Conservation (phyloP, 2,329 filamentous ascomycete species). For the Alternaria ethzedia region DNA sequence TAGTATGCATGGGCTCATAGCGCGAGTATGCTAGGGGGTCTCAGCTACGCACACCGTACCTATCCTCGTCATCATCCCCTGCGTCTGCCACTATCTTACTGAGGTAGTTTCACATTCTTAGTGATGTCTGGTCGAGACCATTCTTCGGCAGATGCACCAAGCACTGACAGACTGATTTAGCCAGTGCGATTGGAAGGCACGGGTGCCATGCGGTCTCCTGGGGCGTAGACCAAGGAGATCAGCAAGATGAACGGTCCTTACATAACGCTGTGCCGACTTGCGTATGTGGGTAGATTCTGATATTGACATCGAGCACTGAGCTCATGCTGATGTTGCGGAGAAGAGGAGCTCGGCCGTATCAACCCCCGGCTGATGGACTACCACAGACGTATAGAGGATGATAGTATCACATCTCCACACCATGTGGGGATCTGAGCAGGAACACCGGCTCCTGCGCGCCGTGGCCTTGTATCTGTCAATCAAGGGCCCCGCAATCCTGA, state of each 20-base stretch:
- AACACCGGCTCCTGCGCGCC: background rate
- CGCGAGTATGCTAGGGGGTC: background rate
- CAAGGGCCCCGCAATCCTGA: background rate
- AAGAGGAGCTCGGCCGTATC: background rate
- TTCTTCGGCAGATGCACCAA: background rate
- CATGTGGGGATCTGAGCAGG: background rate
- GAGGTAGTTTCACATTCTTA: conserved; percentile 1
- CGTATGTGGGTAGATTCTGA: background rate
- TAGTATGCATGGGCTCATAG: background rate
- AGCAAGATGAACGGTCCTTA: background rate
- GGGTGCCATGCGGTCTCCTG: background rate
- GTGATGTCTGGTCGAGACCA: background rate
- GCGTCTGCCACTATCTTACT: background rate
- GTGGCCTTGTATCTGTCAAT: background rate
- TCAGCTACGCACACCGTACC: conserved; percentile 4
- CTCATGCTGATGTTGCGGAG: background rate
- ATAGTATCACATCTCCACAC: background rate
- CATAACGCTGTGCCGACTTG: background rate
- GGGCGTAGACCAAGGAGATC: background rate
- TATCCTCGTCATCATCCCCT: conserved; percentile 1
- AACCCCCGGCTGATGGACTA: background rate
- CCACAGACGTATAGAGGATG: background rate
- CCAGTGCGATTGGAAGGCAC: background rate
- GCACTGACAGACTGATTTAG: background rate
- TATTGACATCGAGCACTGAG: background rate